Evolutionary conservation across 2,329 filamentous ascomycete species (phyloP).

Genomic region (Ascocoryne sarcoides): DNA sequence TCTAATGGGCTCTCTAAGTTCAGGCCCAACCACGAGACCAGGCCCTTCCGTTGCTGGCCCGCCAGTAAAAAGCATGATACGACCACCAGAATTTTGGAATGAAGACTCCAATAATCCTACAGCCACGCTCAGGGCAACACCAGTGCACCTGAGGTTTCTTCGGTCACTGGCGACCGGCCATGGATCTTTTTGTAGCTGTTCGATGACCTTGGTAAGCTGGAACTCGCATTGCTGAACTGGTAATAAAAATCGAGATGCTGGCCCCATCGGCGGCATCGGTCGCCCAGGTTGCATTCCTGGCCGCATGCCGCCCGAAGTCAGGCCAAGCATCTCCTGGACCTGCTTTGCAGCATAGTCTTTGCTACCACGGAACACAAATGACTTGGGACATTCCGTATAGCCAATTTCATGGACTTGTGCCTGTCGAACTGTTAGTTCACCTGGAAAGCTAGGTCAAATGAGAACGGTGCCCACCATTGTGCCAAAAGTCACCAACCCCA

Average conservation of each 20-base stretch:
- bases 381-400: constrained; percentile 96
- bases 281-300: constrained; percentile 64
- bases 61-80: constrained; percentile 96
- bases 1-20: constrained; percentile 90
- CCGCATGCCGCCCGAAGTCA: constrained; percentile 63
- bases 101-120: constrained; percentile 87
- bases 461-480: constrained; percentile 86
- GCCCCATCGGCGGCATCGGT: constrained; percentile 64
- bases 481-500: constrained; percentile 78
- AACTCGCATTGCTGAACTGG: constrained; percentile 95
- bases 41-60: constrained; percentile 93
- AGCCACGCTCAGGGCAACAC: constrained; percentile 91
- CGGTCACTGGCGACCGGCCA: constrained; percentile 96
- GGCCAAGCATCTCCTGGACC: constrained; percentile 97
- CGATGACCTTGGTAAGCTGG: constrained; percentile 90
- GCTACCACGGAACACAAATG: constrained; percentile 94
- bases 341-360: constrained; percentile 98
- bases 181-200: constrained; percentile 91
- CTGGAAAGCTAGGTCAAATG: too few species aligned
- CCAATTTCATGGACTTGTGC: constrained; percentile 96
- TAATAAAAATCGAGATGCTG: constrained; percentile 82
- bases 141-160: constrained; percentile 83
- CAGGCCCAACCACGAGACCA: constrained; percentile 91
- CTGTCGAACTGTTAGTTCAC: too few species aligned
- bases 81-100: constrained; percentile 89